Conservation (phyloP, 495 filamentous ascomycete species). For the Niebla homalea region DNA sequence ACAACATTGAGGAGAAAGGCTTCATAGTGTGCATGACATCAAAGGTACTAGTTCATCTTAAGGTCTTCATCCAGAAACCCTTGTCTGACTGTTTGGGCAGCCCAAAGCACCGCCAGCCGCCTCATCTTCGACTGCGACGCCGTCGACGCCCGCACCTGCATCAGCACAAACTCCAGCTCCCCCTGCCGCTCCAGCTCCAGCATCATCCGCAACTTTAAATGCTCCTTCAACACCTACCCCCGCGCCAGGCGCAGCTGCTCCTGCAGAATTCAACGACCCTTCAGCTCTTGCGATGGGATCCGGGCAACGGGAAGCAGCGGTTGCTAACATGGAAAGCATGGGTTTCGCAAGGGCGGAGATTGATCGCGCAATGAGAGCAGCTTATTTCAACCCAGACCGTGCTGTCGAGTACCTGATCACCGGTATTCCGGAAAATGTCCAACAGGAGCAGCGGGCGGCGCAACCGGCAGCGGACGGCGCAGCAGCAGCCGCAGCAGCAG, state of each 20-base stretch:
- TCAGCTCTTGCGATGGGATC: slow-evolving; percentile 74
- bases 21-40: slow-evolving; percentile 95
- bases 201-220: slow-evolving; percentile 31
- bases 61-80: slow-evolving; percentile 12
- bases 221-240: slow-evolving; percentile 56
- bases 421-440: slow-evolving; percentile 76
- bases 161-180: slow-evolving; percentile 43
- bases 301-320: slow-evolving; percentile 60
- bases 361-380: slow-evolving; percentile 86
- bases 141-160: slow-evolving; percentile 60
- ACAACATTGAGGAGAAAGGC: slow-evolving; percentile 98
- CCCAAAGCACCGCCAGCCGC: slow-evolving; percentile 57
- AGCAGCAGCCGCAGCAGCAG: slow-evolving; percentile 17
- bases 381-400: slow-evolving; percentile 91
- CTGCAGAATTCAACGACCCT: slow-evolving; percentile 50
- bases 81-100: slow-evolving; percentile 22
- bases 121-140: slow-evolving; percentile 39
- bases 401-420: slow-evolving; percentile 90
- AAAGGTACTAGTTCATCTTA: slow-evolving; percentile 49
- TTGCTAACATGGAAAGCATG: slow-evolving; percentile 95
- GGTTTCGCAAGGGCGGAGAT: slow-evolving; percentile 79
- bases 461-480: slow-evolving; percentile 20
- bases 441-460: slow-evolving; percentile 45
- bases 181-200: slow-evolving; percentile 41
- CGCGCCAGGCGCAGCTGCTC: slow-evolving; percentile 34